phyloP scores from a whole-genome alignment of 2,329 filamentous ascomycete genomes.

The Cucurbitaria berberidis region DNA sequence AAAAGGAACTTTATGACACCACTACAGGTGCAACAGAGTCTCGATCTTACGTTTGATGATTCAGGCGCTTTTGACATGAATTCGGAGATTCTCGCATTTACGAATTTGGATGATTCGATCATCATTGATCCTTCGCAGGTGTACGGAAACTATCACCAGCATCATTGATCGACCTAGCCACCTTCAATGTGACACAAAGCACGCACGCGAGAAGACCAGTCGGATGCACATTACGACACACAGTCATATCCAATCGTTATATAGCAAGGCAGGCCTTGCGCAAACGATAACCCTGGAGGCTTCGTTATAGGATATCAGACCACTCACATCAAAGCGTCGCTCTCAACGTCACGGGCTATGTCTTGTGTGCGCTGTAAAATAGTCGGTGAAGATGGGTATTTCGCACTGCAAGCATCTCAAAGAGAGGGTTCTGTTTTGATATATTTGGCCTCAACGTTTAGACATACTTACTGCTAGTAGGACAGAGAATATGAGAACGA shows the following conservation, averaged over 20 bases:
- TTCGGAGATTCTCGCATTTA: constrained; percentile 38
- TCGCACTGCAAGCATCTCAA: not conserved
- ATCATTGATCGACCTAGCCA: not conserved
- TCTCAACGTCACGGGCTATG: not conserved
- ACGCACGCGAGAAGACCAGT: not conserved
- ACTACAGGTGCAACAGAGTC: constrained; percentile 42
- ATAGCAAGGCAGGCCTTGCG: not conserved
- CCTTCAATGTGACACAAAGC: not conserved
- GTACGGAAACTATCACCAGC: not conserved
- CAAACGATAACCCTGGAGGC: not conserved
- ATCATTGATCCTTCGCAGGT: constrained; percentile 33
- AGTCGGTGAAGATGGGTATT: not conserved
- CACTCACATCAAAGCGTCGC: not conserved
- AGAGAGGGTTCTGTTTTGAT: too few relatives aligned
- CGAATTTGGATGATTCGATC: constrained; percentile 39
- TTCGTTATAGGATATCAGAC: not conserved
- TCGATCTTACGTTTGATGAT: constrained; percentile 44
- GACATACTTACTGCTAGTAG: not conserved
- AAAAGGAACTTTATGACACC: constrained; percentile 41
- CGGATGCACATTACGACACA: not conserved
- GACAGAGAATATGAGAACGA: not conserved
- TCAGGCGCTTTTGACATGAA: constrained; percentile 40
- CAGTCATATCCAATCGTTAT: not conserved
- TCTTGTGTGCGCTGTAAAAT: not conserved
- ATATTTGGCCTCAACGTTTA: not conserved